Percentiles rank a stretch among this genome's conserved stretches.
Evolutionary conservation across 805 yeast species (phyloP).

Genomic region (Candida sonorensis): DNA sequence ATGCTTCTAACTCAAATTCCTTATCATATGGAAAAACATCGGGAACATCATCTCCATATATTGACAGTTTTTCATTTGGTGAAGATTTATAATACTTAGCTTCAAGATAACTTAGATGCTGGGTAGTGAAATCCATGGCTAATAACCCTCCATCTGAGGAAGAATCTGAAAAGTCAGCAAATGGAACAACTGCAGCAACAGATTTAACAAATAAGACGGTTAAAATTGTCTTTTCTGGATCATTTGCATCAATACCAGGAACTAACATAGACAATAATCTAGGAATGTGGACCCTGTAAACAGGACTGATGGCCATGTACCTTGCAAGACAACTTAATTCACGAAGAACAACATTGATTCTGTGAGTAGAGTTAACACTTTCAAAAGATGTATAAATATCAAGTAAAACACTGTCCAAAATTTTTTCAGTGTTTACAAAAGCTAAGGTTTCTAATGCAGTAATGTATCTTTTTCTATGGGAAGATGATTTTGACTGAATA

Average conservation of each 20-base stretch:
- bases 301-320: conserved; percentile 54
- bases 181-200: conserved; percentile 65
- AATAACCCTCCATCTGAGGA: conserved; percentile 30
- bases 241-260: conserved; percentile 87
- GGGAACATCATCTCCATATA: conserved; percentile 15
- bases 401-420: conserved; percentile 47
- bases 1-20: conserved; percentile 46
- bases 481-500: conserved; percentile 65
- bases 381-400: conserved; percentile 75
- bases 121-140: conserved; percentile 54
- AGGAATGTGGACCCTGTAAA: conserved; percentile 72
- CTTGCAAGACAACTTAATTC: conserved; percentile 60
- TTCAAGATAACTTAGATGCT: conserved; percentile 53
- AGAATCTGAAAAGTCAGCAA: conserved; percentile 49
- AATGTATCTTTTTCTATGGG: conserved; percentile 51
- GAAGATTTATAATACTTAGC: conserved; percentile 30
- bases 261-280: conserved; percentile 62
- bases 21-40: conserved; percentile 34
- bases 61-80: conserved; percentile 15
- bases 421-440: conserved; percentile 47
- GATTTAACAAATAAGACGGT: conserved; percentile 66
- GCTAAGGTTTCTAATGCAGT: conserved; percentile 57
- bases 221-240: conserved; percentile 62
- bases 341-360: conserved; percentile 67
- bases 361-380: conserved; percentile 66